phyloP scores from a whole-genome alignment of 108 stramenopile genomes.

The Mayamaea pseudoterrestris region DNA sequence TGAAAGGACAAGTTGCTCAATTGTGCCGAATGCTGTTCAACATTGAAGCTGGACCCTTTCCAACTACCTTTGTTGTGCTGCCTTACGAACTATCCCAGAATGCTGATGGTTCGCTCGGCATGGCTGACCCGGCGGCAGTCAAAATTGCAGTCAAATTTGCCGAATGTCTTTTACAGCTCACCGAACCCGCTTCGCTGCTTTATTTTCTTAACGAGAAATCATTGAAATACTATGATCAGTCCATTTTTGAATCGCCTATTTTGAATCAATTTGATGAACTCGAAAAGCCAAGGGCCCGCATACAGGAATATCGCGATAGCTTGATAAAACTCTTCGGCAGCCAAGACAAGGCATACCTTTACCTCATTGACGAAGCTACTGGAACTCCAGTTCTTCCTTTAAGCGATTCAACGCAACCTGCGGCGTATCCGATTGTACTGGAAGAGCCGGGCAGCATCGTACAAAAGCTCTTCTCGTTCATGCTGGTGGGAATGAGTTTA shows the following conservation, averaged over 20 bases:
- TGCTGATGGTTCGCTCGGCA: slow-evolving; percentile 17
- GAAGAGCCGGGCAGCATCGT: slow-evolving; percentile 18
- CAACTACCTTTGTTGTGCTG: slow-evolving; percentile 37
- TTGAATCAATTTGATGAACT: slow-evolving; percentile 9
- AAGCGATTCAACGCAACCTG: background rate
- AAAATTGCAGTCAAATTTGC: slow-evolving; percentile 35
- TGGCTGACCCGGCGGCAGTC: slow-evolving; percentile 23
- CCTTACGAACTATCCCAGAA: slow-evolving; percentile 33
- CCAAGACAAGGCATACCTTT: slow-evolving; percentile 24
- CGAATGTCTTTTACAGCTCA: slow-evolving; percentile 23
- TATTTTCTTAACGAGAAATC: slow-evolving; percentile 25
- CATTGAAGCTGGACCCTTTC: slow-evolving; percentile 17
- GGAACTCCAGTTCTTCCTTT: slow-evolving; percentile 25
- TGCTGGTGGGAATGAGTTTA: slow-evolving; percentile 38
- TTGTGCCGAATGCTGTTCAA: slow-evolving; percentile 31
- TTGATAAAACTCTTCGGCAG: too few species aligned
- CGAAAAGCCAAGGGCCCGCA: too few species aligned
- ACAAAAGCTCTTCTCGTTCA: slow-evolving; percentile 27
- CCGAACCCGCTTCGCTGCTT: slow-evolving; percentile 18
- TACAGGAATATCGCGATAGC: too few species aligned
- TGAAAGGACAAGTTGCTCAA: slow-evolving; percentile 16
- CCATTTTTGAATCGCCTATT: too few species aligned
- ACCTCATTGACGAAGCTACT: slow-evolving; percentile 35
- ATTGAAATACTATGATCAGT: slow-evolving; percentile 8
- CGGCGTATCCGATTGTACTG: slow-evolving; percentile 22